Percentiles rank a stretch among this genome's conserved stretches.
phyloP scores from a whole-genome alignment of 2,329 filamentous ascomycete species.

The Penicillium brasilianum region DNA sequence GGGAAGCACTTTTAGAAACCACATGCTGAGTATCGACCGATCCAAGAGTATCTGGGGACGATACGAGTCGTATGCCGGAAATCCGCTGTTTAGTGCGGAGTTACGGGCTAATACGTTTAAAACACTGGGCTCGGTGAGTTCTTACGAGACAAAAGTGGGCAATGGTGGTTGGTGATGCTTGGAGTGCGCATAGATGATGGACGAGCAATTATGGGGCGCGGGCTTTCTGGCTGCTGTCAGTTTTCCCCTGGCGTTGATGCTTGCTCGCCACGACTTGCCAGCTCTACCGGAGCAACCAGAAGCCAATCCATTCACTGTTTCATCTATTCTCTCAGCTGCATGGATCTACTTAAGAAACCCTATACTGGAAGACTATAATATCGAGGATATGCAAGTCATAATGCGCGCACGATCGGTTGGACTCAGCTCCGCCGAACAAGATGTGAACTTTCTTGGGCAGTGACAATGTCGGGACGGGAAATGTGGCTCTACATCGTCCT shows the following conservation, averaged over 20 bases:
- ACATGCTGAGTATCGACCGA: slow-evolving; percentile 38
- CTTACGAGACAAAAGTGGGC: slow-evolving; percentile 57
- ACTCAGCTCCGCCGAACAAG: neutral
- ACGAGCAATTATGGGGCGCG: slow-evolving; percentile 16
- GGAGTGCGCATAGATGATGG: slow-evolving; percentile 9
- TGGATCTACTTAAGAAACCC: slow-evolving; percentile 17
- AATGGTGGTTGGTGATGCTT: slow-evolving; percentile 61
- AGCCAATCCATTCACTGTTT: neutral
- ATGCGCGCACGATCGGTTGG: slow-evolving; percentile 1
- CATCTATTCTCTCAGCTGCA: neutral
- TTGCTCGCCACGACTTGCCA: neutral
- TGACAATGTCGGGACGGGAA: slow-evolving; percentile 4
- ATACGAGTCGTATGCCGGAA: slow-evolving; percentile 47
- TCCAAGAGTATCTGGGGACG: slow-evolving; percentile 42
- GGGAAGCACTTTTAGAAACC: slow-evolving; percentile 35
- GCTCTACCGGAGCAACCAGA: neutral
- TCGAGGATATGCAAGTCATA: neutral
- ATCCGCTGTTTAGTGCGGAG: slow-evolving; percentile 50
- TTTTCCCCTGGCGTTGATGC: slow-evolving; percentile 8
- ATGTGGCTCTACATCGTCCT: neutral
- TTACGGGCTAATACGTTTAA: slow-evolving; percentile 52
- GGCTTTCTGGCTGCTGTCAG: slow-evolving; percentile 13
- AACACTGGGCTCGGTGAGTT: slow-evolving; percentile 63
- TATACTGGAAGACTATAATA: slow-evolving; percentile 6
- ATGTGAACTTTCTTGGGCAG: slow-evolving; percentile 11